A percentile compares a stretch with the other conserved stretches of the same genome.
Evolutionary conservation across 495 filamentous ascomycete species (phyloP).

Genomic region (Penicillium pancosmium): DNA sequence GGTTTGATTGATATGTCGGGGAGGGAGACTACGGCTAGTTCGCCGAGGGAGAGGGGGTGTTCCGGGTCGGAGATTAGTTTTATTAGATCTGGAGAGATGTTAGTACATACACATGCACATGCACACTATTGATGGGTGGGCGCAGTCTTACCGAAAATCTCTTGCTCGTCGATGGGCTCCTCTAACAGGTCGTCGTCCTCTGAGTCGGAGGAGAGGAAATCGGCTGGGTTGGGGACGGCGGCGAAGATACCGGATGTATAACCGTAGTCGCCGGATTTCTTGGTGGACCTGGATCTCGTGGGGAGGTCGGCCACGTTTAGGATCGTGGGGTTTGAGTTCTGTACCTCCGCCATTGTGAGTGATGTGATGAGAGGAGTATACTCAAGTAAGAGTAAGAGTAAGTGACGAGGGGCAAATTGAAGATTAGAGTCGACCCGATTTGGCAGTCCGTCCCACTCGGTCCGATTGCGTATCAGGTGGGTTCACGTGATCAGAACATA

Average conservation of each 20-base stretch:
- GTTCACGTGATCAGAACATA: too few species aligned
- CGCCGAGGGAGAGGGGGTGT: constrained; percentile 89
- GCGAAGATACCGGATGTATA: constrained; percentile 36
- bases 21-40: constrained; percentile 89
- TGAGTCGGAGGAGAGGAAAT: constrained; percentile 47
- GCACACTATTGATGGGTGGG: too few species aligned
- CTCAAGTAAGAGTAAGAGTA: too few species aligned
- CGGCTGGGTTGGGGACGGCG: constrained; percentile 30
- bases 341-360: constrained; percentile 50
- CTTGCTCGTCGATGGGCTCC: constrained; percentile 93
- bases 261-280: constrained; percentile 45
- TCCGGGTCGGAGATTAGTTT: constrained; percentile 94
- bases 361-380: not conserved
- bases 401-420: not conserved
- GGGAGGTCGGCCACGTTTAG: constrained; percentile 88
- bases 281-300: constrained; percentile 62
- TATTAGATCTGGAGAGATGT: constrained; percentile 70
- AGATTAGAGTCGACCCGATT: not conserved
- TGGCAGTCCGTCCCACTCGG: not conserved
- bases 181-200: constrained; percentile 64
- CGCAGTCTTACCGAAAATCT: constrained; percentile 79
- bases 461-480: not conserved
- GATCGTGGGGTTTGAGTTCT: constrained; percentile 96
- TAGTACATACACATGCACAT: too few species aligned
- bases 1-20: constrained; percentile 84